Percentiles rank a stretch among this genome's conserved stretches.
Evolutionary conservation across 352 stramenopile species (phyloP).

Genomic region (Phytophthora pini): DNA sequence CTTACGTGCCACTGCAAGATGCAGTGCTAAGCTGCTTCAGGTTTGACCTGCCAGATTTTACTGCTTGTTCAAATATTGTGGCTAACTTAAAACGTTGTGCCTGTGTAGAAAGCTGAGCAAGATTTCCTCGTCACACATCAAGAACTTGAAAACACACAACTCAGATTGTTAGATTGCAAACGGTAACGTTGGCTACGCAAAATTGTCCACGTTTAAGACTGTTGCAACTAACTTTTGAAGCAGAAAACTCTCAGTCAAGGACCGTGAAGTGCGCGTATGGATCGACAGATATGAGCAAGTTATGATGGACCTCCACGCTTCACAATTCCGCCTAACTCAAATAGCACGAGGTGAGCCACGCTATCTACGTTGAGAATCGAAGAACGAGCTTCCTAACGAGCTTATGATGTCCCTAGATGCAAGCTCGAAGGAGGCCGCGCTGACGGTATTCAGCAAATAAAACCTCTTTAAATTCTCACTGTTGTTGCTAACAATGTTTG

Average conservation of each 20-base stretch:
- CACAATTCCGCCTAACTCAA: conserved; percentile 76
- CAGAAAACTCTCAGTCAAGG: conserved; percentile 57
- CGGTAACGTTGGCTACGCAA: conserved; percentile 28
- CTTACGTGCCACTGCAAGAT: conserved; percentile 64
- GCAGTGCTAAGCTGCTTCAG: conserved; percentile 77
- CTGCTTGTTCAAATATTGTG: background rate
- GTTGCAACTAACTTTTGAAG: background rate
- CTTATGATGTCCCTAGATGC: conserved; percentile 46
- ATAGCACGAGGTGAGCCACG: conserved; percentile 54
- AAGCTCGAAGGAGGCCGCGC: conserved; percentile 65
- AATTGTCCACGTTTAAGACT: background rate
- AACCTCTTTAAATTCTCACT: background rate
- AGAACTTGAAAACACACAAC: conserved; percentile 69
- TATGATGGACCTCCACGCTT: conserved; percentile 83
- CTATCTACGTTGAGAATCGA: background rate
- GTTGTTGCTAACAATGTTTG: background rate
- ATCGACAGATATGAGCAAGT: conserved; percentile 86
- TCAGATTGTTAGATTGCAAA: conserved; percentile 76
- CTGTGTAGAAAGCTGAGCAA: conserved; percentile 66
- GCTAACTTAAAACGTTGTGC: background rate
- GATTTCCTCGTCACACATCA: conserved; percentile 73
- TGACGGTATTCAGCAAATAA: conserved; percentile 44
- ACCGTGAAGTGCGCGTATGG: conserved; percentile 69
- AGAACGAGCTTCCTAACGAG: background rate
- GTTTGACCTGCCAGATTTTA: conserved; percentile 24